These are phyloP conservation scores for Podospora sp. DNA, from an alignment of 495 filamentous ascomycete species.

Conservation along the genomic window DNA sequence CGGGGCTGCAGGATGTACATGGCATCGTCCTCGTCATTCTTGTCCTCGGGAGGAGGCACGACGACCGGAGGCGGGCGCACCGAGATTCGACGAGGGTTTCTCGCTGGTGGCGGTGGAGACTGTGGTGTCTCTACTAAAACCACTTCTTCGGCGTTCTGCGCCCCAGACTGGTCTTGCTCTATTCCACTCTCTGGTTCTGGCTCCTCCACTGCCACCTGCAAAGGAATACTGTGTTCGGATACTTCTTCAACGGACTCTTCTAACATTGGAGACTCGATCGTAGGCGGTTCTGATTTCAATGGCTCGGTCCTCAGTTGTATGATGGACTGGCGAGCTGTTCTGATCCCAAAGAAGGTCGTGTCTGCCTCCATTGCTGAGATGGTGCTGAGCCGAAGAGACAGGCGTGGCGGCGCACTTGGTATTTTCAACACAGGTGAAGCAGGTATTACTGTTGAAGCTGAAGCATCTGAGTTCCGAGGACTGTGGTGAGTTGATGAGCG, in stretches of 20 bases:
- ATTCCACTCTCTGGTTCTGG: neutral
- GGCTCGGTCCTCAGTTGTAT: neutral
- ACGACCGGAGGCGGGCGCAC: conserved; percentile 23
- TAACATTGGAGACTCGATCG: neutral
- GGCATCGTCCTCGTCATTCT: conserved; percentile 31
- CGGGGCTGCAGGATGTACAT: conserved; percentile 55
- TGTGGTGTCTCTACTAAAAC: conserved; percentile 8
- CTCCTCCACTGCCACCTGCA: neutral
- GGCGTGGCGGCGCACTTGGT: conserved; percentile 34
- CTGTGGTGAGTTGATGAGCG: conserved; percentile 33
- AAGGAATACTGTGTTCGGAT: neutral
- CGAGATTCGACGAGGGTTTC: conserved; percentile 37
- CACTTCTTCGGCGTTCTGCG: neutral
- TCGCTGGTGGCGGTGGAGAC: conserved; percentile 26
- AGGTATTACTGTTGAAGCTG: conserved; percentile 29
- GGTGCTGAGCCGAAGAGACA: conserved; percentile 38
- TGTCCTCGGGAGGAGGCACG: conserved; percentile 20
- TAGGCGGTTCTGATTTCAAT: neutral
- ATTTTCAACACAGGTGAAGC: conserved; percentile 31
- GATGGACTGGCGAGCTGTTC: neutral
- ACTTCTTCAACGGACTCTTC: neutral
- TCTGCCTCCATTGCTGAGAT: conserved; percentile 22
- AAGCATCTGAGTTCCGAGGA: conserved; percentile 32
- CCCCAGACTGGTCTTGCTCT: neutral
- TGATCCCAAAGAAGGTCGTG: conserved; percentile 26